Conservation (phyloP, 148 eudicot genomes). For the Pharnaceum exiguum region DNA sequence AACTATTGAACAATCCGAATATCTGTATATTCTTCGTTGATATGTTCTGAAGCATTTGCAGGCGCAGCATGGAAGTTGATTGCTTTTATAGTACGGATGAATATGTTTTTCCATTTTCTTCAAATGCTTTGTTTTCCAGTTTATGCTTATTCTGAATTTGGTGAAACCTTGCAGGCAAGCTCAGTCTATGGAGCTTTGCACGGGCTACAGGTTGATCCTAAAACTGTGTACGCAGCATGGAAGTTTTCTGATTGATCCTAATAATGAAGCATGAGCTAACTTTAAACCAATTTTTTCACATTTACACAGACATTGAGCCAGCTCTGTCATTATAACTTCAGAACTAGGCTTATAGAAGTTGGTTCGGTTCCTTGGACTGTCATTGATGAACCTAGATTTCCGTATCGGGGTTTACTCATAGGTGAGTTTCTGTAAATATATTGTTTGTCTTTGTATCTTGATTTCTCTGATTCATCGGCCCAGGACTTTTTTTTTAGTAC, state of each 20-base stretch:
- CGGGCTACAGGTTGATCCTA: slow-evolving; percentile 82
- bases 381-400: slow-evolving; percentile 72
- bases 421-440: slow-evolving; percentile 35
- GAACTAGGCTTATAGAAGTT: slow-evolving; percentile 55
- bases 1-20: too few relatives aligned
- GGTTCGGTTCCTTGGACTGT: slow-evolving; percentile 63
- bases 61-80: not conserved
- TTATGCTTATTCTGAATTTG: not conserved
- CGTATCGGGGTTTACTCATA: slow-evolving; percentile 81
- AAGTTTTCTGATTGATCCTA: not conserved
- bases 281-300: not conserved
- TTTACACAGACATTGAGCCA: slow-evolving; percentile 89
- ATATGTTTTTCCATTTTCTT: not conserved
- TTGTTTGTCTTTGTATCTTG: not conserved
- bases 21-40: too few relatives aligned
- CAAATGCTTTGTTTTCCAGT: not conserved
- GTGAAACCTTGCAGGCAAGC: slow-evolving; percentile 55
- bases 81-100: not conserved
- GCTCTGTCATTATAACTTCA: slow-evolving; percentile 58
- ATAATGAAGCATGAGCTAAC: slow-evolving; percentile 5
- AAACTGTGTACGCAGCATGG: slow-evolving; percentile 5
- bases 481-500: not conserved
- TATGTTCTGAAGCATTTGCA: not conserved
- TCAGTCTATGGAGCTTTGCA: slow-evolving; percentile 93
- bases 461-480: not conserved